Evolutionary conservation across 768 basidiomycete species (phyloP).

Genomic region (Sporobolomyces phaffii): DNA sequence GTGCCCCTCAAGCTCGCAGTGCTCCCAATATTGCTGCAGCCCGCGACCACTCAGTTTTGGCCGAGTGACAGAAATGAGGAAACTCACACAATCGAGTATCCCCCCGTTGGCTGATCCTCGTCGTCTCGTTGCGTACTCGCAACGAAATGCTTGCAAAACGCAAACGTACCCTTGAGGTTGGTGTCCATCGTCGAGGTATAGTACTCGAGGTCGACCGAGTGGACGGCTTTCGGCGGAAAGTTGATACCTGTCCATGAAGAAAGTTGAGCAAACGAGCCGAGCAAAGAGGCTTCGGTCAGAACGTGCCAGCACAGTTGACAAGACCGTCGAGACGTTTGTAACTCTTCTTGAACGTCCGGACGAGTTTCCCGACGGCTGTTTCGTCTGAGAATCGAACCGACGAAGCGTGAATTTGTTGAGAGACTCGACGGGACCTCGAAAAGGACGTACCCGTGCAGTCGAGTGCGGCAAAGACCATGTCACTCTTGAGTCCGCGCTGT

Average conservation of each 20-base stretch:
- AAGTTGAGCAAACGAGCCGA: too few relatives aligned
- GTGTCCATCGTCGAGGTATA: conserved; percentile 13
- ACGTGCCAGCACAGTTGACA: conserved; percentile 35
- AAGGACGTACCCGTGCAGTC: neutral
- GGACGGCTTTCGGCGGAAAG: neutral
- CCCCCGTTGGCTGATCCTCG: conserved; percentile 11
- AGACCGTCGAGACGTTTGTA: conserved; percentile 33
- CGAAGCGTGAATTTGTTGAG: neutral
- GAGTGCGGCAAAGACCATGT: conserved; percentile 19
- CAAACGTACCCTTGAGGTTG: conserved; percentile 25
- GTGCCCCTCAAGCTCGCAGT: conserved; percentile 16
- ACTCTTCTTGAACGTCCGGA: conserved; percentile 29
- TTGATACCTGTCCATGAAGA: conserved; percentile 19
- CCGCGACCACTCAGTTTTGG: neutral
- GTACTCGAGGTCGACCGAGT: conserved; percentile 1
- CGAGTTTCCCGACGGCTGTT: conserved; percentile 24
- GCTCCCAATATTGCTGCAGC: conserved; percentile 26
- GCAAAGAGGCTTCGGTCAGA: too few relatives aligned
- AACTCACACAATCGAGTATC: conserved; percentile 26
- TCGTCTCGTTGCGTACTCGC: neutral
- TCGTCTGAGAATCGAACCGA: conserved; percentile 22
- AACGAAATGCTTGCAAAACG: conserved; percentile 30
- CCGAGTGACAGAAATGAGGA: too few relatives aligned
- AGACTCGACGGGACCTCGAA: neutral
- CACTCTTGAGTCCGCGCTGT: neutral